Evolutionary conservation across 192 early-diverging fungal species (phyloP), one percentile per base, ranked within the genome.

Genomic region (Coemansia furcata): DNA sequence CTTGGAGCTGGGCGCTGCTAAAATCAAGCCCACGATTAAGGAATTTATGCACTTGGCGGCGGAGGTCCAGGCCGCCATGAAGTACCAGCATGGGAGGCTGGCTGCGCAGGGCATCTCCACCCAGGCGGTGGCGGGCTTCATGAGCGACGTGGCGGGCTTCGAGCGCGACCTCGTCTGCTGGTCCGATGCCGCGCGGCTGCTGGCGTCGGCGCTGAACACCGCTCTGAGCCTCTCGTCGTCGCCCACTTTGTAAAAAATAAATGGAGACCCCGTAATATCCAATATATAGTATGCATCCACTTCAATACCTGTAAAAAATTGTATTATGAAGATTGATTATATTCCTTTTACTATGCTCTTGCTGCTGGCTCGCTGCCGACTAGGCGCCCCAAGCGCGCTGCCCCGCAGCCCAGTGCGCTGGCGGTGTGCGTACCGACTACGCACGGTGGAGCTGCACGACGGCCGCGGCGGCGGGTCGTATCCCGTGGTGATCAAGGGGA

Each of bases 11-110:
- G 57, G 62, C 29, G 38, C 23, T 12, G 40, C 66, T n/a, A 61
- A 60, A 33, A 59, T 74, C 32, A 67, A 74, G 42, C 29, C 77
- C 3, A 80, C 65, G 2, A 50, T 80, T 35, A 46, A 38, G 32
- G 65, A 68, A 40, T 80, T 80, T 60, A 80, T 80, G 77, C 61
- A 40, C 7, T 58, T 59, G 21, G 77, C 71, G 6, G 77, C 72
- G 2, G 60, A 63, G 40, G 66, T 80, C 6, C 78, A 80, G 57
- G 78, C 78, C 14, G 72, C 55, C 0, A 26, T 80, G 65, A 40
- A 19, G 47, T 29, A 38, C 30, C 69, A 75, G 64, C 78, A 80
- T 52, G 58, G 47, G 63, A 2, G 30, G 46, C 64, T 80, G 35
- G 70, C 63, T 2, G 58, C 19, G 8, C 58, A 50, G 11, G 73